phyloP scores from a whole-genome alignment of 495 filamentous ascomycete genomes.

The Xylaria castorea region DNA sequence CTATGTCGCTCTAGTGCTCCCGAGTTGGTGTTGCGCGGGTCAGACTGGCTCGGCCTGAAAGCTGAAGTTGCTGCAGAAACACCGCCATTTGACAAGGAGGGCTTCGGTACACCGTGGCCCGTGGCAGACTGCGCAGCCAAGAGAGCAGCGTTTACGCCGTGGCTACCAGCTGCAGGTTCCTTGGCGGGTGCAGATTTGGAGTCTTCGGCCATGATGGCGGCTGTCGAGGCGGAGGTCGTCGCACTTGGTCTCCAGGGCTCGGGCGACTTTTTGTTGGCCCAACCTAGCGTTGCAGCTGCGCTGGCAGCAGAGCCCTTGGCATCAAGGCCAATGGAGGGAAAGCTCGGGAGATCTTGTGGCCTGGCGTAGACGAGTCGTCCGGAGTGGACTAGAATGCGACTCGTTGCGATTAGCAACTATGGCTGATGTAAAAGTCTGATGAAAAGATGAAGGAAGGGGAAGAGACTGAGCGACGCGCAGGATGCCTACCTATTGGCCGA shows the following conservation, averaged over 20 bases:
- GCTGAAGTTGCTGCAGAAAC: constrained; percentile 66
- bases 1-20: constrained; percentile 50
- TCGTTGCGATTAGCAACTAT: constrained; percentile 26
- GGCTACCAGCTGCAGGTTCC: constrained; percentile 61
- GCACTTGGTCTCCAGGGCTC: constrained; percentile 65
- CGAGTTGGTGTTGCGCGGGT: constrained; percentile 28
- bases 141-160: constrained; percentile 75
- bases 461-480: neutral
- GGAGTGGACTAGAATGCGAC: constrained; percentile 44
- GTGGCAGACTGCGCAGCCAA: constrained; percentile 68
- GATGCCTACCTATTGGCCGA: constrained; percentile 22
- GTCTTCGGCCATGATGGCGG: constrained; percentile 72
- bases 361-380: constrained; percentile 71
- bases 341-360: constrained; percentile 71
- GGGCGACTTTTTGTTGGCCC: constrained; percentile 67
- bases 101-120: constrained; percentile 54
- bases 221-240: constrained; percentile 67
- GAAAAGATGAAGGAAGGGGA: neutral
- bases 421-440: neutral
- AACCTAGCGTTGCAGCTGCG: constrained; percentile 75
- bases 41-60: constrained; percentile 44
- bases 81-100: constrained; percentile 50
- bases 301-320: constrained; percentile 71
- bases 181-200: constrained; percentile 63
- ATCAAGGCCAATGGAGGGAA: constrained; percentile 66